A percentile compares a stretch with the other conserved stretches of the same genome.
Conservation (phyloP, 1,139 yeast species). For the Suhomyces atakaporum region DNA sequence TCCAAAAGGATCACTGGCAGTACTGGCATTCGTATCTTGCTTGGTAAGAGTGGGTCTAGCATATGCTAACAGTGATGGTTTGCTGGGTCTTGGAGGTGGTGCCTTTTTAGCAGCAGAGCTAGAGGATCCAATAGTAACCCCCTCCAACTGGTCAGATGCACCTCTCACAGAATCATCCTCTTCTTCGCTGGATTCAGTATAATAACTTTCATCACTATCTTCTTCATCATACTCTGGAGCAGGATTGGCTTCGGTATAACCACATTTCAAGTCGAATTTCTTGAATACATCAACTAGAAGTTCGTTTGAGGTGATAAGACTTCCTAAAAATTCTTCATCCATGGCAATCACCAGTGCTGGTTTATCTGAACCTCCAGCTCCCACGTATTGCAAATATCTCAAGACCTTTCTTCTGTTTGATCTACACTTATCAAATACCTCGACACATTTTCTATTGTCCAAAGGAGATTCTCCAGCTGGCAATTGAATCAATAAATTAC, state of each 20-base stretch:
- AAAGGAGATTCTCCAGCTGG: constrained; percentile 56
- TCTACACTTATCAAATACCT: constrained; percentile 73
- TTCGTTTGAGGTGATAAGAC: constrained; percentile 85
- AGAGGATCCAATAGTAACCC: constrained; percentile 11
- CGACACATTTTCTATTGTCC: constrained; percentile 60
- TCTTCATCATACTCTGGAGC: constrained; percentile 36
- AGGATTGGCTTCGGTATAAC: constrained; percentile 38
- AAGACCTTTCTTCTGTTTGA: constrained; percentile 74
- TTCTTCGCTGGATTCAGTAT: constrained; percentile 44
- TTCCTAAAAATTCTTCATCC: constrained; percentile 82
- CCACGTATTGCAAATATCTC: constrained; percentile 78
- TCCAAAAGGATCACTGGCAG: constrained; percentile 68
- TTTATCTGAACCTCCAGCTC: constrained; percentile 47
- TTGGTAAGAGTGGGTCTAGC: constrained; percentile 18
- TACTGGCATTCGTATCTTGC: constrained; percentile 29
- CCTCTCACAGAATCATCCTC: constrained; percentile 30
- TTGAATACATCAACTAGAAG: constrained; percentile 75
- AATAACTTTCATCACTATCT: constrained; percentile 43
- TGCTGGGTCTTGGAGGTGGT: constrained; percentile 40
- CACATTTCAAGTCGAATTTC: constrained; percentile 56
- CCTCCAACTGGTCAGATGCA: constrained; percentile 14
- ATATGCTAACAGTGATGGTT: constrained; percentile 24
- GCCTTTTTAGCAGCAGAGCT: constrained; percentile 19
- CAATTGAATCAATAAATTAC: constrained; percentile 63
- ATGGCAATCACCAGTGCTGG: constrained; percentile 30